Percentiles rank a stretch among this genome's conserved stretches.
These are phyloP conservation scores for Bidens hawaiensis DNA, from an alignment of 140 eudicot species.

Conservation along the genomic window DNA sequence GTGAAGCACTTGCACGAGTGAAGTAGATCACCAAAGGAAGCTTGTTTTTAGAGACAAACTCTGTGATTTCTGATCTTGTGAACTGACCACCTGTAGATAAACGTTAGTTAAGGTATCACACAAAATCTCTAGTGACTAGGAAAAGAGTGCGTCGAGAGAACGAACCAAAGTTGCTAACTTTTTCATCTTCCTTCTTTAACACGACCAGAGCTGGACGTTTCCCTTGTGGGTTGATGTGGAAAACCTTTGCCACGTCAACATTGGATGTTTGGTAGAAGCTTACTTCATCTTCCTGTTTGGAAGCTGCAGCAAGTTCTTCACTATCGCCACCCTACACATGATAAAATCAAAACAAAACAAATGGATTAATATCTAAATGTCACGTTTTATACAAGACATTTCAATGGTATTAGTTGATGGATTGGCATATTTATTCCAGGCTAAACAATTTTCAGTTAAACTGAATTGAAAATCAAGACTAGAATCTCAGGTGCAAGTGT, in stretches of 20 bases:
- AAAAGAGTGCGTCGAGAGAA: constrained; percentile 12
- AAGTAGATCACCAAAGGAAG: constrained; percentile 58
- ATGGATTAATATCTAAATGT: not conserved
- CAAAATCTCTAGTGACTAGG: not conserved
- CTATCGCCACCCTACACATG: constrained; percentile 57
- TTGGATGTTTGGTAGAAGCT: constrained; percentile 65
- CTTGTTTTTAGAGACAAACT: constrained; percentile 63
- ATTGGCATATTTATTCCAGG: not conserved
- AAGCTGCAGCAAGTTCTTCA: constrained; percentile 78
- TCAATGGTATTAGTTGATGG: not conserved
- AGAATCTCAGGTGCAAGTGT: not conserved
- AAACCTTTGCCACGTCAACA: constrained; percentile 68
- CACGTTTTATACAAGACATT: not conserved
- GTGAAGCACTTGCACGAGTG: constrained; percentile 56
- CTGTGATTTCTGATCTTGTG: constrained; percentile 51
- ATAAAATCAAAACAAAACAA: constrained; percentile 2
- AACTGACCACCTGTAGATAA: constrained; percentile 57
- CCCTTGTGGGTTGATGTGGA: constrained; percentile 57
- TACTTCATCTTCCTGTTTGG: constrained; percentile 73
- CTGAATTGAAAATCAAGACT: not conserved
- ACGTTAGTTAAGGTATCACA: constrained; percentile 12
- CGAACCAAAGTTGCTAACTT: constrained; percentile 56
- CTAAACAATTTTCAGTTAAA: not conserved
- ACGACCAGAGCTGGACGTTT: constrained; percentile 68
- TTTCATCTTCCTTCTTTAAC: constrained; percentile 71